phyloP scores from a whole-genome alignment of 2,329 filamentous ascomycete species.

The Cercospora sp. region DNA sequence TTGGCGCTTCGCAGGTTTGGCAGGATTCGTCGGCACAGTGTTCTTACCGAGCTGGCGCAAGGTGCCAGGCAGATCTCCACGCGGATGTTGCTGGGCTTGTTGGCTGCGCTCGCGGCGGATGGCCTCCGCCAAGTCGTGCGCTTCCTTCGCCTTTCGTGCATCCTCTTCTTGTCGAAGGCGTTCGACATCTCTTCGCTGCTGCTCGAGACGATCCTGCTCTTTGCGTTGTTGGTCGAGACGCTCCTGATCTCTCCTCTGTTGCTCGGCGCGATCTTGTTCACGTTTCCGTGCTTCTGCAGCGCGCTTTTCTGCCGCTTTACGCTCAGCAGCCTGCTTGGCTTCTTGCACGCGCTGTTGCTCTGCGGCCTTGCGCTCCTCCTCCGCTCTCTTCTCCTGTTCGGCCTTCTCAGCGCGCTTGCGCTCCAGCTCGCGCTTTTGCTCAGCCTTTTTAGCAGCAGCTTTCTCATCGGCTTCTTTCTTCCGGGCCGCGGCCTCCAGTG shows the following conservation, averaged over 20 bases:
- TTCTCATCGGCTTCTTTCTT: conserved; percentile 85
- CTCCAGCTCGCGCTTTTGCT: conserved; percentile 79
- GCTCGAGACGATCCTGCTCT: conserved; percentile 31
- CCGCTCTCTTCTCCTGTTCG: conserved; percentile 54
- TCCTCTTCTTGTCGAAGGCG: conserved; percentile 36
- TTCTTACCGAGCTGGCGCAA: conserved; percentile 63
- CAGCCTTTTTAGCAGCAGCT: conserved; percentile 73
- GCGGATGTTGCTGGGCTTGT: conserved; percentile 39
- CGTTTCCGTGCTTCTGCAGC: conserved; percentile 40
- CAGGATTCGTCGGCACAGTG: conserved; percentile 63
- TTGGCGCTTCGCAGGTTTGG: conserved; percentile 72
- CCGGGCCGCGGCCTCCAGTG: conserved; percentile 71
- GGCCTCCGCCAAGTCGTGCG: conserved; percentile 39
- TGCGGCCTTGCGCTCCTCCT: conserved; percentile 42
- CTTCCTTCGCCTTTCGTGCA: conserved; percentile 34
- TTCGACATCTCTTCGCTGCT: conserved; percentile 39
- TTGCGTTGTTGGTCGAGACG: conserved; percentile 37
- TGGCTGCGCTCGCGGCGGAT: conserved; percentile 40
- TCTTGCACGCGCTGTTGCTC: conserved; percentile 43
- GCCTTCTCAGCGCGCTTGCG: conserved; percentile 71
- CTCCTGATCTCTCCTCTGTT: conserved; percentile 44
- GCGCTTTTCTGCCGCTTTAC: conserved; percentile 50
- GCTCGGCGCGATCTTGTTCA: conserved; percentile 43
- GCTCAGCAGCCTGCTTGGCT: conserved; percentile 40
- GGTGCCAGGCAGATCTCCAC: conserved; percentile 52